Conservation (phyloP, 2,329 filamentous ascomycete genomes). For the Cryphonectria naterciae region DNA sequence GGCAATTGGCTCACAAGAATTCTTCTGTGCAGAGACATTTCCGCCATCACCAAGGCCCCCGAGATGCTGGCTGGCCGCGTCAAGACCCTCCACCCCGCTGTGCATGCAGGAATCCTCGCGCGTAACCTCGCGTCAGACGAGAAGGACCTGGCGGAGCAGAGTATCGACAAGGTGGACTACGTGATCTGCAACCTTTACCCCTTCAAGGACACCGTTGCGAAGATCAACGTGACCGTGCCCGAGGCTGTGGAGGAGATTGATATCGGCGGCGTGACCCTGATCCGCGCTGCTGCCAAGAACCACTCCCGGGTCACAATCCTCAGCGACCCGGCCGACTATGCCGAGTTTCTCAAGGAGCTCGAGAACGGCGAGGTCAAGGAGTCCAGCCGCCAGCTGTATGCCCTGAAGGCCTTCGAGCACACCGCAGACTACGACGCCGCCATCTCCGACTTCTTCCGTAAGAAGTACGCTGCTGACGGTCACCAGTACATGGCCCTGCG, state of each 20-base stretch:
- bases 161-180: conserved; percentile 93
- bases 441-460: conserved; percentile 96
- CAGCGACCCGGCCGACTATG: conserved; percentile 91
- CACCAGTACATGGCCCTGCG: conserved; percentile 82
- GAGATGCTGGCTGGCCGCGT: conserved; percentile 87
- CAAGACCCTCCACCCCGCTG: conserved; percentile 96
- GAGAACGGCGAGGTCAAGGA: conserved; percentile 85
- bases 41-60: conserved; percentile 92
- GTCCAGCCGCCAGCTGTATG: conserved; percentile 82
- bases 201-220: conserved; percentile 97
- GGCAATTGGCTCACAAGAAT: conserved; percentile 21
- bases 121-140: conserved; percentile 94
- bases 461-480: conserved; percentile 89
- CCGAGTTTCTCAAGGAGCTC: conserved; percentile 89
- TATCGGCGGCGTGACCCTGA: conserved; percentile 94
- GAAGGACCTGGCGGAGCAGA: conserved; percentile 93
- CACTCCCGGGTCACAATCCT: conserved; percentile 94
- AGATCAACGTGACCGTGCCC: conserved; percentile 94
- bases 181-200: conserved; percentile 99
- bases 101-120: conserved; percentile 88
- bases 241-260: conserved; percentile 99
- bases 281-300: conserved; percentile 97
- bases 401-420: conserved; percentile 97
- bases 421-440: conserved; percentile 95
- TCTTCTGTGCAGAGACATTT: conserved; percentile 73